Evolutionary conservation across 208 protist species (phyloP), one percentile per base, ranked within the genome.

Genomic region (Blechomonas ayalai): DNA sequence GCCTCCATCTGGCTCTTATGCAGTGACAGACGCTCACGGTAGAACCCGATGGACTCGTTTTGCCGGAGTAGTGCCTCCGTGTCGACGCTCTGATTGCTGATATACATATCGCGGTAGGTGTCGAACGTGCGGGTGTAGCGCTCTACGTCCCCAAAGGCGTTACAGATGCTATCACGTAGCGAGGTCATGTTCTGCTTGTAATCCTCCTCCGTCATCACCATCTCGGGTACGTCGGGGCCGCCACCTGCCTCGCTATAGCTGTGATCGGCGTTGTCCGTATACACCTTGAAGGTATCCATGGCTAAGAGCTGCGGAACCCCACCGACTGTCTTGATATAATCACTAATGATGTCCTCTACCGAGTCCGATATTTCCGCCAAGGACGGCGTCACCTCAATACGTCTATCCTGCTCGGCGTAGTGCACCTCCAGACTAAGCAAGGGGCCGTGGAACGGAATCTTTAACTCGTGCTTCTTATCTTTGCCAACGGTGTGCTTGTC

Each of bases 281-380:
- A 97, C 13, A 88, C 71, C 52, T 94, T 93, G 68, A 97, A 97
- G 27, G 71, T 56, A 46, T 86, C 75, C 62, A 94, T 90, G 22
- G 62, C 65, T 9, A 90, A 67, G 7, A 97, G 56, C 10, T 82
- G 80, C 41, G 82, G 87, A 10, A 96, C 72, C 19, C 72, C 64
- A 34, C 72, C 78, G 25, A 93, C 76, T 13, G 89, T 82, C 51
- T 88, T 82, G 34, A 97, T 75, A 62, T 94, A 96, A 63, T 91
- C 87, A 25, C 76, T 52, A 5, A 96, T 61, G 26, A 94, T 67
- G 50, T 93, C 82, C 52, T 95, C 85, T n/a, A 94, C 59, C 34
- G 60, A 65, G 48, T 92, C 79, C 16, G 68, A 52, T 16, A 97
- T 73, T 34, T 83, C 67, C 26, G 60, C 33, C 23, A 77, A 67